A percentile compares a stretch with the other conserved stretches of the same genome.
Evolutionary conservation across 2,329 filamentous ascomycete genomes (phyloP).

Genomic region (Xylaria sp.): DNA sequence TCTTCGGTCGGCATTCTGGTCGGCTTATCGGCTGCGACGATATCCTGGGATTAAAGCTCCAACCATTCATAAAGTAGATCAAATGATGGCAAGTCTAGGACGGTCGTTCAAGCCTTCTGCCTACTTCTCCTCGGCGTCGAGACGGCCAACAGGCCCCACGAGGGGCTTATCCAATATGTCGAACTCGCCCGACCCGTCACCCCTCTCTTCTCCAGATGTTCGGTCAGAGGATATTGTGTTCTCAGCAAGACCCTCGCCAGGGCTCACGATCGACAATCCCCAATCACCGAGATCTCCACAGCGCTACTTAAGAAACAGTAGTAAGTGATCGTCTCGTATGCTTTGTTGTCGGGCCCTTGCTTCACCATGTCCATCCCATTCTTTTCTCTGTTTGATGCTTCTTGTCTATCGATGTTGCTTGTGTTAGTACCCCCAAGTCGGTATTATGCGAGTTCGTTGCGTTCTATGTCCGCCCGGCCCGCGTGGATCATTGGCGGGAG

Average conservation of each 20-base stretch:
- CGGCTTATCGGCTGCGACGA: slow-evolving; percentile 20
- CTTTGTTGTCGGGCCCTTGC: slow-evolving; percentile 3
- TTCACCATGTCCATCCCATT: neutral
- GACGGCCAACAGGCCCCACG: slow-evolving; percentile 58
- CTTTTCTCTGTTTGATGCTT: slow-evolving; percentile 1
- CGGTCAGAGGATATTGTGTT: slow-evolving; percentile 52
- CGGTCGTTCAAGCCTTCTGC: slow-evolving; percentile 62
- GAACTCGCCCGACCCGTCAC: slow-evolving; percentile 60
- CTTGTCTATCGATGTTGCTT: neutral
- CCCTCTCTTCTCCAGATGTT: slow-evolving; percentile 49
- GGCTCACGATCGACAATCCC: slow-evolving; percentile 34
- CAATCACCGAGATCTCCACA: slow-evolving; percentile 34
- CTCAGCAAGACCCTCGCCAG: slow-evolving; percentile 52
- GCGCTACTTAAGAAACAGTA: slow-evolving; percentile 41
- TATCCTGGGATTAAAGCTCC: slow-evolving; percentile 19
- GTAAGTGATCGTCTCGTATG: slow-evolving; percentile 35
- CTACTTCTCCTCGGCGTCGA: slow-evolving; percentile 56
- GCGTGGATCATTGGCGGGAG: neutral
- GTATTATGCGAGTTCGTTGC: neutral
- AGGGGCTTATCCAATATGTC: slow-evolving; percentile 60
- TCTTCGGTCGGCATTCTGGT: slow-evolving; percentile 3
- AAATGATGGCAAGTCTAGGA: slow-evolving; percentile 60
- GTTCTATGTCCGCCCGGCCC: neutral
- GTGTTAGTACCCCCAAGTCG: neutral
- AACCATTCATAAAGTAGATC: slow-evolving; percentile 10